Percentiles rank a stretch among this genome's conserved stretches.
These are phyloP conservation scores for Termitomyces sp. DNA, from an alignment of 768 basidiomycete species.

Conservation along the genomic window DNA sequence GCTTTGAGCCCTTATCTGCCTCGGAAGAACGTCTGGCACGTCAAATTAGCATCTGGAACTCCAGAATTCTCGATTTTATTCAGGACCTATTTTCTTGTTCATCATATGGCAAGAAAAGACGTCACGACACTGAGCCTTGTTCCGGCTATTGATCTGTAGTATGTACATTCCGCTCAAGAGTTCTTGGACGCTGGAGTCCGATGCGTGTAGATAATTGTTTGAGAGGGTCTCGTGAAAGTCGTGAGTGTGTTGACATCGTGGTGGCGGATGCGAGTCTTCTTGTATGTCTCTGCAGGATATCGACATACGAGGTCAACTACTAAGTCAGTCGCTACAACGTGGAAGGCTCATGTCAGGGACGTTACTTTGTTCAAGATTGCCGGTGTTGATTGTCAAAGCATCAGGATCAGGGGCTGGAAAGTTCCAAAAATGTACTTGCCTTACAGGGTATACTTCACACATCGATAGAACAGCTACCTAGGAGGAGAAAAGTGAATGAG, in stretches of 20 bases:
- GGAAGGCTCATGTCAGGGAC: background rate
- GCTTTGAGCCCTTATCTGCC: background rate
- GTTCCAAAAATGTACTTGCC: background rate
- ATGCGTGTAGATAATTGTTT: background rate
- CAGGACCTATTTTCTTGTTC: background rate
- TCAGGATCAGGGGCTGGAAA: background rate
- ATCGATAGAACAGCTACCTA: background rate
- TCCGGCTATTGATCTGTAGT: background rate
- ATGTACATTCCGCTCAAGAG: background rate
- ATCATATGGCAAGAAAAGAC: background rate
- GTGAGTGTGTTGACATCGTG: background rate
- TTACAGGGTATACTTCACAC: background rate
- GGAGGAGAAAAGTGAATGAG: background rate
- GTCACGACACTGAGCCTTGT: background rate
- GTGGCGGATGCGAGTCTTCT: no score
- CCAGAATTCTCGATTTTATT: background rate
- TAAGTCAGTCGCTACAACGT: no score
- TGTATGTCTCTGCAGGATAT: no score
- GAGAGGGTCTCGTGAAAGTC: background rate
- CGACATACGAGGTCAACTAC: background rate
- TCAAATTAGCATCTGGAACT: background rate
- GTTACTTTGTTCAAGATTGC: background rate
- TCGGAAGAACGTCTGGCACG: background rate
- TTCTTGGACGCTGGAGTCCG: background rate
- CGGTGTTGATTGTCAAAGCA: background rate